phyloP scores from a whole-genome alignment of 139 green algal genomes.

The Penium margaritaceum region DNA sequence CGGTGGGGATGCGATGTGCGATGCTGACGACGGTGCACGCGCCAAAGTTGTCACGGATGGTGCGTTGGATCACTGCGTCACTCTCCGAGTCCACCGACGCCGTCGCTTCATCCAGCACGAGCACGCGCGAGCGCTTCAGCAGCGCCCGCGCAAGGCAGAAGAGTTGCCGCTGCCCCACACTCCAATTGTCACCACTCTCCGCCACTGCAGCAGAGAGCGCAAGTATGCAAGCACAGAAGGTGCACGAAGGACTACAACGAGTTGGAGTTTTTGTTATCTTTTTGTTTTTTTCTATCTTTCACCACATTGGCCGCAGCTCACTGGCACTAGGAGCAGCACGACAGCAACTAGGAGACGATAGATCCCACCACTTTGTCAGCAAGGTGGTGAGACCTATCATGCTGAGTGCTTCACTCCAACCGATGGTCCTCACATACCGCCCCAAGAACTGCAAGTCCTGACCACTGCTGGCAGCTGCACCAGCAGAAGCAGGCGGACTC shows the following conservation, averaged over 20 bases:
- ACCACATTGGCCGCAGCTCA: background rate
- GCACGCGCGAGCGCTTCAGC: conserved; percentile 56
- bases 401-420: too few relatives aligned
- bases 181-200: conserved; percentile 80
- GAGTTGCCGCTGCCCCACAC: conserved; percentile 82
- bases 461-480: too few relatives aligned
- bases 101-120: conserved; percentile 87
- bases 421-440: too few relatives aligned
- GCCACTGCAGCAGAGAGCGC: conserved; percentile 34
- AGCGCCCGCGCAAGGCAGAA: conserved; percentile 80
- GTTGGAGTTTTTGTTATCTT: background rate
- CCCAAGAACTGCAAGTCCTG: too few relatives aligned
- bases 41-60: conserved; percentile 57
- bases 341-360: background rate
- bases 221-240: too few relatives aligned
- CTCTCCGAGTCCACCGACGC: conserved; percentile 76
- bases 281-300: too few relatives aligned
- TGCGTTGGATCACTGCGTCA: conserved; percentile 69
- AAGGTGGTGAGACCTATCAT: too few relatives aligned
- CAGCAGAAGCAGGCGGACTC: too few relatives aligned
- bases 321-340: background rate
- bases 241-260: too few relatives aligned
- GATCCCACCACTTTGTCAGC: too few relatives aligned
- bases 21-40: conserved; percentile 25
- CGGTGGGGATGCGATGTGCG: conserved; percentile 58